Conservation (phyloP, 495 filamentous ascomycete species). For the Penicillium bovifimosum region DNA sequence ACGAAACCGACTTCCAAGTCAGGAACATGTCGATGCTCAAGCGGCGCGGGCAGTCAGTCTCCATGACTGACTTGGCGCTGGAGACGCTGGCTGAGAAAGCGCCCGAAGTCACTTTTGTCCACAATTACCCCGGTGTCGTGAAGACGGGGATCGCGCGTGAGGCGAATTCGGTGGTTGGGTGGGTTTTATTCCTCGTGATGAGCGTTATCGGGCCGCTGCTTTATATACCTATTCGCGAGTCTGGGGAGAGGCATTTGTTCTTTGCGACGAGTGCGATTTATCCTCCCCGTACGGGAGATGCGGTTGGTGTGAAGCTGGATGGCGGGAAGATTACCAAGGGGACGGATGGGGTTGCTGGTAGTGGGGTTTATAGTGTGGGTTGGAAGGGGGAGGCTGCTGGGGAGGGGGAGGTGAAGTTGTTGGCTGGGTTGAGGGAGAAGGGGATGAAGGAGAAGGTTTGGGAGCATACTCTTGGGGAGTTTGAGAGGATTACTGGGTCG, state of each 20-base stretch:
- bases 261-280: conserved; percentile 48
- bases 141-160: conserved; percentile 31
- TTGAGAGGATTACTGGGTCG: conserved; percentile 17
- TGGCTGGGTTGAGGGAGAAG: conserved; percentile 34
- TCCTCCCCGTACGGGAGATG: conserved; percentile 23
- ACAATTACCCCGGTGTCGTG: conserved; percentile 52
- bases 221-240: conserved; percentile 34
- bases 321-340: conserved; percentile 33
- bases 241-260: conserved; percentile 52
- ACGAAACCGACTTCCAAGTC: conserved; percentile 42
- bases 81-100: conserved; percentile 42
- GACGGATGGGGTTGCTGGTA: conserved; percentile 40
- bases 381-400: conserved; percentile 36
- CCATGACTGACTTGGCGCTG: conserved; percentile 48
- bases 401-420: conserved; percentile 26
- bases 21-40: conserved; percentile 21
- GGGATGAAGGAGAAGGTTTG: conserved; percentile 42
- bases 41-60: conserved; percentile 29
- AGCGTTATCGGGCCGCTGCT: conserved; percentile 25
- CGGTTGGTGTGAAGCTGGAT: conserved; percentile 26
- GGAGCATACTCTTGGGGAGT: conserved; percentile 46
- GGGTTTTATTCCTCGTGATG: conserved; percentile 5
- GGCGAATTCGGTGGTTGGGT: conserved; percentile 4
- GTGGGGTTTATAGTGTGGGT: conserved; percentile 49
- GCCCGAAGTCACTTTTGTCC: conserved; percentile 53